Conservation (phyloP, 2,329 filamentous ascomycete species). For the Fusarium irregulare region DNA sequence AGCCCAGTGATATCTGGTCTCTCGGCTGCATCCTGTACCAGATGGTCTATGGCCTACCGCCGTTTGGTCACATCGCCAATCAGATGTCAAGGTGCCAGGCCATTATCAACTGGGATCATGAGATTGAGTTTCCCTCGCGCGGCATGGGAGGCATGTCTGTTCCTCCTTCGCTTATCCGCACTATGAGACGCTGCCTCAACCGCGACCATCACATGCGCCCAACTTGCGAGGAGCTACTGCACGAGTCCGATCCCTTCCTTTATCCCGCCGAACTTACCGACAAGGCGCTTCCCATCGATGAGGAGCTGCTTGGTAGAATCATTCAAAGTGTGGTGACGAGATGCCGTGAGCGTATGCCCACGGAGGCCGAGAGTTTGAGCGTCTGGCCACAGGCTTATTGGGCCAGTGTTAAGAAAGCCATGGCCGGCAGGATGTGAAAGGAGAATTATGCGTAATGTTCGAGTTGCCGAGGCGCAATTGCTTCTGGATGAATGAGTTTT, state of each 20-base stretch:
- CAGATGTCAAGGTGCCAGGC: conserved; percentile 87
- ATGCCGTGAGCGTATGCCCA: conserved; percentile 68
- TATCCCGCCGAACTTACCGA: conserved; percentile 69
- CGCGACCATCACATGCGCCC: conserved; percentile 72
- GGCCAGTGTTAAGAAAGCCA: conserved; percentile 67
- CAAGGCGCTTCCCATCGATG: conserved; percentile 68
- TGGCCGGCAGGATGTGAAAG: conserved; percentile 49
- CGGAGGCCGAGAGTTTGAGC: conserved; percentile 65
- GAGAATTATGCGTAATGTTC: conserved; percentile 22
- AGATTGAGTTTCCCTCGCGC: conserved; percentile 76
- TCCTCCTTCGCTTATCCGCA: conserved; percentile 68
- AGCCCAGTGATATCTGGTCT: conserved; percentile 96
- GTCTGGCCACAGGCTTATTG: conserved; percentile 72
- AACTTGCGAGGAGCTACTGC: conserved; percentile 71
- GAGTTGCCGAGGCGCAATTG: conserved; percentile 25
- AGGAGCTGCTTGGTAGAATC: conserved; percentile 70
- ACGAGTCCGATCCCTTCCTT: conserved; percentile 70
- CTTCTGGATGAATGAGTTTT: conserved; percentile 38
- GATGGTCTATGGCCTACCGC: conserved; percentile 96
- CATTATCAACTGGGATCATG: conserved; percentile 82
- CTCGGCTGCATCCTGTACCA: conserved; percentile 97
- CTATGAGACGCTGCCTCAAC: conserved; percentile 71
- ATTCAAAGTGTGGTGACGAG: conserved; percentile 71
- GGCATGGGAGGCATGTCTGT: conserved; percentile 74
- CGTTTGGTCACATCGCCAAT: conserved; percentile 91